A percentile compares a stretch with the other conserved stretches of the same genome.
Evolutionary conservation across 2,329 filamentous ascomycete genomes (phyloP).

Genomic region (Neurospora sp.): DNA sequence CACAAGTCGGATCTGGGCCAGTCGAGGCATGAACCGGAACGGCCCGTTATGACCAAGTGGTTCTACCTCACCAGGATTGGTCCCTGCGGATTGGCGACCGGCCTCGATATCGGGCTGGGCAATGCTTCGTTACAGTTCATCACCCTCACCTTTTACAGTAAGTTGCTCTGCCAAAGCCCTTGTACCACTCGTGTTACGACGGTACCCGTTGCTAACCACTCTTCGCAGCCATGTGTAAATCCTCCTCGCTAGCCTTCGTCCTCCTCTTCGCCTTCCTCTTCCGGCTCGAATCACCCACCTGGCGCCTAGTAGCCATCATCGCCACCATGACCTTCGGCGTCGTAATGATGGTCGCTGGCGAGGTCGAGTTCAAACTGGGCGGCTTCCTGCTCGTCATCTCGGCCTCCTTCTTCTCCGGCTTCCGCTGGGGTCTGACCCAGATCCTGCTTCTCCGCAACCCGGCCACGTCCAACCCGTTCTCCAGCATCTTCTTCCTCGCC

Average conservation of each 20-base stretch:
- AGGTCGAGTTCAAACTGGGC: conserved; percentile 76
- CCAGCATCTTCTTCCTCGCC: conserved; percentile 93
- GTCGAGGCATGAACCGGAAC: conserved; percentile 38
- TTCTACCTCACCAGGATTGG: conserved; percentile 91
- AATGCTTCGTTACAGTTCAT: conserved; percentile 97
- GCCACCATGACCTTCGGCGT: conserved; percentile 86
- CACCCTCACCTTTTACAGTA: conserved; percentile 90
- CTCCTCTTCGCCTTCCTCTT: conserved; percentile 92
- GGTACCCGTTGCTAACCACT: background rate
- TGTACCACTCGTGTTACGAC: background rate
- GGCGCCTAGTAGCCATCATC: conserved; percentile 79
- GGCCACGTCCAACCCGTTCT: conserved; percentile 92
- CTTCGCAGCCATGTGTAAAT: conserved; percentile 87
- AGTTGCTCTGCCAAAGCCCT: conserved; percentile 19
- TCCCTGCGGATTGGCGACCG: conserved; percentile 85
- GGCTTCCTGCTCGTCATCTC: conserved; percentile 90
- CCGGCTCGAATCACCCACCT: conserved; percentile 77
- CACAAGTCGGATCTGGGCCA: conserved; percentile 39
- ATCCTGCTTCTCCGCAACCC: conserved; percentile 90
- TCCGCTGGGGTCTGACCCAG: conserved; percentile 97
- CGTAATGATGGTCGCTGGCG: conserved; percentile 96
- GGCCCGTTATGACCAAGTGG: conserved; percentile 67
- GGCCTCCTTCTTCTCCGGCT: conserved; percentile 89
- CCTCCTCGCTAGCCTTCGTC: conserved; percentile 88
- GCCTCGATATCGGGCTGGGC: conserved; percentile 88